Evolutionary conservation across 1,284 basidiomycete species (phyloP), one percentile per base, ranked within the genome.

Genomic region (Fistulinella staudtii): DNA sequence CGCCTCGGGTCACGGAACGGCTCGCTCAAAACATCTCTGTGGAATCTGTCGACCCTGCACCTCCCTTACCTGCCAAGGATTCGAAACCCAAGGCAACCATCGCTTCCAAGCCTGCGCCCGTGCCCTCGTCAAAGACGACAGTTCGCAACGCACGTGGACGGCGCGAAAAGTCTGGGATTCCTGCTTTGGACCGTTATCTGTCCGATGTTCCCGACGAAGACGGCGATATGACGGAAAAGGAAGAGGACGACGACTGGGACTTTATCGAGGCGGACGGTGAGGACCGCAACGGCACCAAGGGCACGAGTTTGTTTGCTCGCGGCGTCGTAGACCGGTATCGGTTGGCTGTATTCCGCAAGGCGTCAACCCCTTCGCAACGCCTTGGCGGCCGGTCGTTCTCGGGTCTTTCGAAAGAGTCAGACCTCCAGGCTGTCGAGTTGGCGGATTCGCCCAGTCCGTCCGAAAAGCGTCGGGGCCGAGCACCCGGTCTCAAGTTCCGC

Each of bases 211-310:
- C 67, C 45, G 80, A 82, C 43, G 80, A 78, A 45, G 79, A 80
- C 29, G 74, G 58, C 11, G 68, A 68, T 38, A 67, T 68, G 49
- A 77, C 75, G 30, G 72, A 77, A 35, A 79, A 79, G 38, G 82
- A 86, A 33, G 82, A 86, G 33, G 82, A 83, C 41, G 85, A 88
- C 43, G 89, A 91, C 49, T 92, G 89, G 89, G 89, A 91, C 73
- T 80, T 92, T 49, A 76, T 92, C 46, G 89, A 91, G 47, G 80
- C 69, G 13, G 85, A 85, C 53, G 80, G 79, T 15, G 85, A 89
- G 58, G 88, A 91, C 49, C 73, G 79, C 45, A 90, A 91, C 53
- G 88, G 87, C 9, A 69, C 79, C 28, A 81, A 81, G 58, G 85
- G 79, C 6, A 79, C 79, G 25, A 90, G 82, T 60, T 69, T 90